Conservation (phyloP, 768 basidiomycete genomes). For the Multifurca ochricompacta region DNA sequence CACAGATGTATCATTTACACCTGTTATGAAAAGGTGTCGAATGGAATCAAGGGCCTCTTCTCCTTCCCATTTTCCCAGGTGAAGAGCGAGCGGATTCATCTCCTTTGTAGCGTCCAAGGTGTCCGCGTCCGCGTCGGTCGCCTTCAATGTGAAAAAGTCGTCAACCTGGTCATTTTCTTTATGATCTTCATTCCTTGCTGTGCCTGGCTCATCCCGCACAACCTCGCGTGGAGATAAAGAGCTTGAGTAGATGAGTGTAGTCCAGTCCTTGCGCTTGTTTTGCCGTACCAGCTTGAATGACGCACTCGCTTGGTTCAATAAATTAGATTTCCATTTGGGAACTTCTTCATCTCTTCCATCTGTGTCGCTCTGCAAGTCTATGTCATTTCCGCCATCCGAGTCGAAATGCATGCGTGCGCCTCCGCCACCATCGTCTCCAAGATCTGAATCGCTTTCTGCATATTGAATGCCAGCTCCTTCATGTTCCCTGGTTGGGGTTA, state of each 20-base stretch:
- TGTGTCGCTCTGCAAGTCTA: conserved; percentile 41
- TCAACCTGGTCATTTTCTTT: conserved; percentile 52
- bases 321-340: conserved; percentile 70
- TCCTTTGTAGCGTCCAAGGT: conserved; percentile 71
- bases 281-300: conserved; percentile 34
- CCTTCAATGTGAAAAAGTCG: conserved; percentile 57
- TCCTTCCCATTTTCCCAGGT: conserved; percentile 71
- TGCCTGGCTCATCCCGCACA: conserved; percentile 33
- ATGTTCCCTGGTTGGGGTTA: conserved; percentile 30
- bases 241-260: conserved; percentile 73
- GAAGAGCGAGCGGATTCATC: conserved; percentile 36
- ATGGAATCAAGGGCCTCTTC: conserved; percentile 83
- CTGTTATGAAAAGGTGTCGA: conserved; percentile 86
- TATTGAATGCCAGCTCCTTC: conserved; percentile 47
- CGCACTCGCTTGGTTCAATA: conserved; percentile 43
- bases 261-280: conserved; percentile 62
- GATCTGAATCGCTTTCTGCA: conserved; percentile 74
- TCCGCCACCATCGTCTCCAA: conserved; percentile 44
- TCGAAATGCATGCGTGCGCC: conserved; percentile 30
- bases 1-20: conserved; percentile 33
- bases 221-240: conserved; percentile 64
- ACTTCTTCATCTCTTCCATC: conserved; percentile 40
- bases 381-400: conserved; percentile 44
- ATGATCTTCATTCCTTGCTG: conserved; percentile 16
- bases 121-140: conserved; percentile 30